Base-by-base conservation (phyloP, 2,329 filamentous ascomycete species). In the Alternaria brassicae region DNA sequence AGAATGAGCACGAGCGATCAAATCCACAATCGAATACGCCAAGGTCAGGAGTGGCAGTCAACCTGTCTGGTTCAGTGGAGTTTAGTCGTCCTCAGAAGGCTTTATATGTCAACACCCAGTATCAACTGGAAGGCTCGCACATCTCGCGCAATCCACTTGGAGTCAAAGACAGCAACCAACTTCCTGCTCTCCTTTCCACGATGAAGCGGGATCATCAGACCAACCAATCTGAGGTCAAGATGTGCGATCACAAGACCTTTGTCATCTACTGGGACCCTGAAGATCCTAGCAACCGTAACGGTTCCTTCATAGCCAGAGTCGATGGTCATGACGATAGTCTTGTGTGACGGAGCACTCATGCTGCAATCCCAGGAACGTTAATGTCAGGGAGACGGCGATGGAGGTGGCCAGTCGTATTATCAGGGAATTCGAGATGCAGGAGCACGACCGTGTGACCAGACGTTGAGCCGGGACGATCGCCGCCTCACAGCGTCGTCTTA, bases 181-280 rank as follows among this genome's bases (percentile, higher is more conserved):
- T 56, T 36, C 7, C 13, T 37, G 30, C 40, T 6, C 27, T 45
- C 27, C 41, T 54, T 27, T 44, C 28, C 19, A 2, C 6, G 19
- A 32, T 39, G 25, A 23, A 36, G 8, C 4, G 10, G 9, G 19
- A 36, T 9, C 23, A 21, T 7, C 19, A 36, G 36, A 4, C n/a
- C 6, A 45, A 47, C 0, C 39, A 52, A 25, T 47, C 53, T 9
- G 52, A 42, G 6, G 59, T 59, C 1, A 37, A 32, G 3, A 28
- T 61, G 25, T 61, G 59, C 41, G 3, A 48, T 15, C 59, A 61
- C 23, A 8, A 44, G 17, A 47, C 58, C n/a, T 49, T 58, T 9
- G 12, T 34, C n/a, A 44, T 61, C 1, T 36, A 55, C 19, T 61
- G 59, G 59, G 36, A 42, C 12, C n/a, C 51, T 10, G 1, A 32